Base-by-base conservation (phyloP, 768 basidiomycete species). In the Neoboletus magnificus region DNA sequence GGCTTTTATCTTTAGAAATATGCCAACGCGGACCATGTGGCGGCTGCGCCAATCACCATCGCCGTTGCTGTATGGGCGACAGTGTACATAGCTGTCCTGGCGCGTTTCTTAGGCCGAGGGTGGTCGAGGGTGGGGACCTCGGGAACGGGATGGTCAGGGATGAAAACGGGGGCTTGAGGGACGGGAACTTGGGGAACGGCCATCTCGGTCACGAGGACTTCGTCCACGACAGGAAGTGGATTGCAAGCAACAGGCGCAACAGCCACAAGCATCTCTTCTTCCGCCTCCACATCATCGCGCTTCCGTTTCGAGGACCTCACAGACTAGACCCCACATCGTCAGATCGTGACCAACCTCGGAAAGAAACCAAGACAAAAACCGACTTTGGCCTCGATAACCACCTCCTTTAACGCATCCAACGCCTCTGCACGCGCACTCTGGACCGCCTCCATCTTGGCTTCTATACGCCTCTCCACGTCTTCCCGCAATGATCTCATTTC, bases 11-110 rank as follows among this genome's bases (percentile, higher is more conserved):
- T 42, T 77, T 63, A 86, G 57, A 74, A 76, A 68, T 84, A 90
- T 1, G 88, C 88, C 54, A 91, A 69, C 25, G 85, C 86, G 18
- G 84, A 81, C 88, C 88, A 90, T 3, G 87, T 79, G 4, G 82
- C 84, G 13, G 84, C 82, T 15, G 86, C 88, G 25, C 88, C 88
- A 39, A 90, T 69, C 1, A 81, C 79, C 32, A 85, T 79, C 18
- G 81, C 83, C 4, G 84, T 80, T 8, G 83, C 81, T 7, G 87
- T 88, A 44, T 82, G 82, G 37, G 75, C 78, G 35, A 83, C 71
- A 5, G 76, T 73, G 32, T 71, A 64, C 45, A 66, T 43, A 22
- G 62, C 66, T 43, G 71, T 76, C 58, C 78, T 72, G 2, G 74
- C 72, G 13, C 85, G 79, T 62, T 84, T 85, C 36, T 62, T 56